Evolutionary conservation across 495 filamentous ascomycete genomes (phyloP).

Genomic region (Podospora didyma): DNA sequence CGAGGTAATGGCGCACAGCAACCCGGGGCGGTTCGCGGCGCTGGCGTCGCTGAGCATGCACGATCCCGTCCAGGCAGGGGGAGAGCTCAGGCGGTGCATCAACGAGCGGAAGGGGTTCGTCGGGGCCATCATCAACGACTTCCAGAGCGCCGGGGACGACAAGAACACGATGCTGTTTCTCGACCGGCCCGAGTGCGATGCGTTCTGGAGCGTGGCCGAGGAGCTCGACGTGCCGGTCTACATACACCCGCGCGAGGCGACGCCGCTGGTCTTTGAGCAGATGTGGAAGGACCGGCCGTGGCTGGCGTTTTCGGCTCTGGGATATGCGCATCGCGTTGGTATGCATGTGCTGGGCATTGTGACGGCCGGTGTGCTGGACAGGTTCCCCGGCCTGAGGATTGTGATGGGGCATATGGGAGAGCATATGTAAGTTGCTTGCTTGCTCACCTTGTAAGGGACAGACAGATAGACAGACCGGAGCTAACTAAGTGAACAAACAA

Average conservation of each 20-base stretch:
- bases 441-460: too few relatives aligned
- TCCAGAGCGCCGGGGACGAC: constrained; percentile 36
- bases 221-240: constrained; percentile 54
- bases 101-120: constrained; percentile 43
- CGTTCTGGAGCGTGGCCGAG: constrained; percentile 45
- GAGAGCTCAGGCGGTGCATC: constrained; percentile 47
- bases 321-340: constrained; percentile 35
- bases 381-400: constrained; percentile 54
- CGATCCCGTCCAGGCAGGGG: constrained; percentile 41
- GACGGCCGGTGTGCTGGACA: constrained; percentile 41
- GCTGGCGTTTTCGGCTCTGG: constrained; percentile 28
- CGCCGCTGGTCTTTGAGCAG: constrained; percentile 34
- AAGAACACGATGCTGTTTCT: constrained; percentile 35
- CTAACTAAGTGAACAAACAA: too few relatives aligned
- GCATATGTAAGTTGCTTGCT: constrained; percentile 20
- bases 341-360: constrained; percentile 35
- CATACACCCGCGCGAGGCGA: constrained; percentile 49
- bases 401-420: constrained; percentile 65
- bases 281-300: constrained; percentile 38
- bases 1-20: constrained; percentile 39
- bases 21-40: constrained; percentile 47
- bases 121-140: constrained; percentile 53
- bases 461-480: too few relatives aligned
- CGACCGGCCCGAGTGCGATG: constrained; percentile 39
- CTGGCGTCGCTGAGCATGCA: constrained; percentile 53